phyloP scores from a whole-genome alignment of 768 basidiomycete species.

The Daedaleopsis nitida region DNA sequence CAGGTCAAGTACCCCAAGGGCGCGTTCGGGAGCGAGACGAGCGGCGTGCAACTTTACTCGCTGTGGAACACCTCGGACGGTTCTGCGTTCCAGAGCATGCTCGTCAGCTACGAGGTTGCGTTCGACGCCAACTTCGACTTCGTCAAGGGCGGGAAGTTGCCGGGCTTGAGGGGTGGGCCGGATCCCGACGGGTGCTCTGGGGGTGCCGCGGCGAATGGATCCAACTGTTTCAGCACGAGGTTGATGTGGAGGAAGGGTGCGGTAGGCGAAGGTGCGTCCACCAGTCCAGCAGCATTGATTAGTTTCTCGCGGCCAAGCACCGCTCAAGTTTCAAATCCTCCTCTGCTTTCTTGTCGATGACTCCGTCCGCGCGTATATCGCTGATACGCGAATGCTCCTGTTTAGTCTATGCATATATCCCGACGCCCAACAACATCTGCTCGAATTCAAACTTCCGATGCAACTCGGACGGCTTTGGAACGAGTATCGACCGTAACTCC shows the following conservation, averaged over 20 bases:
- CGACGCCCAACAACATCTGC: constrained; percentile 63
- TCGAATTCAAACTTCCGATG: constrained; percentile 56
- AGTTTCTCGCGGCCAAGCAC: background rate
- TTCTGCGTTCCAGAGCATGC: constrained; percentile 63
- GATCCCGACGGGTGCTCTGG: constrained; percentile 68
- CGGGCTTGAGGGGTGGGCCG: constrained; percentile 72
- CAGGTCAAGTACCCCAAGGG: constrained; percentile 66
- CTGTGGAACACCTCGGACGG: constrained; percentile 66
- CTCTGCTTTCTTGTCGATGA: too few species aligned
- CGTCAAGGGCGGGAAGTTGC: constrained; percentile 79
- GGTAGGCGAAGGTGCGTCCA: constrained; percentile 64
- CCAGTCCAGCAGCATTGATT: background rate
- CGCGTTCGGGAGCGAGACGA: constrained; percentile 58
- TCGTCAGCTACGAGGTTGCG: constrained; percentile 74
- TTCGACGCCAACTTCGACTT: constrained; percentile 68
- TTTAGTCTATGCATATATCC: constrained; percentile 81
- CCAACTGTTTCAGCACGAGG: constrained; percentile 71
- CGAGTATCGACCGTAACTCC: constrained; percentile 68
- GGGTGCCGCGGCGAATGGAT: constrained; percentile 61
- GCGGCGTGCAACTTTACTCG: constrained; percentile 69
- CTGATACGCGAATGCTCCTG: too few species aligned
- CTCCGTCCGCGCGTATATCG: too few species aligned
- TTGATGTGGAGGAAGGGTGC: constrained; percentile 76
- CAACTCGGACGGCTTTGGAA: constrained; percentile 70
- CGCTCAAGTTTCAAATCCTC: background rate